Evolutionary conservation across 2,329 filamentous ascomycete species (phyloP).

Genomic region (Aspergillus melleus): DNA sequence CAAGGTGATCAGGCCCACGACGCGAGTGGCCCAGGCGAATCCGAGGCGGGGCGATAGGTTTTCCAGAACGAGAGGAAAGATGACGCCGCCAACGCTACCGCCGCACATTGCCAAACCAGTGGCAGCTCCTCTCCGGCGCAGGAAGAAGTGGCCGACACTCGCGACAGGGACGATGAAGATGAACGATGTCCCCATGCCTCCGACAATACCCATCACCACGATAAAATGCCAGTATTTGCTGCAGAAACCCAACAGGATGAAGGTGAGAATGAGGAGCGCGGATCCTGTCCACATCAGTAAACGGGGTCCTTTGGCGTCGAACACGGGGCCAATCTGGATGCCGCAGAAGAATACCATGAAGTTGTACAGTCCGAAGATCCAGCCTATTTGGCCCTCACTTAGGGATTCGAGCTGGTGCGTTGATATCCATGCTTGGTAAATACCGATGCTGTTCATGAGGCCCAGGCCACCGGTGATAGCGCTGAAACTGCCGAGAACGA

Average conservation of each 20-base stretch:
- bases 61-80: slow-evolving; percentile 34
- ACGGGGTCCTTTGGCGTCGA: slow-evolving; percentile 30
- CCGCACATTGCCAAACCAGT: slow-evolving; percentile 36
- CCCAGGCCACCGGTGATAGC: slow-evolving; percentile 36
- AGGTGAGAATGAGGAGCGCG: slow-evolving; percentile 14
- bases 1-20: slow-evolving; percentile 37
- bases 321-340: slow-evolving; percentile 31
- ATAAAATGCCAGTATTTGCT: slow-evolving; percentile 46
- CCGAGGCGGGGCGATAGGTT: slow-evolving; percentile 28
- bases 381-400: slow-evolving; percentile 20
- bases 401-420: slow-evolving; percentile 15
- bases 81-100: slow-evolving; percentile 32
- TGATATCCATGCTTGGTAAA: slow-evolving; percentile 22
- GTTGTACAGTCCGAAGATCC: slow-evolving; percentile 31
- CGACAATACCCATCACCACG: slow-evolving; percentile 40
- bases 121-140: slow-evolving; percentile 30
- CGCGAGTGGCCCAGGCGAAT: slow-evolving; percentile 37
- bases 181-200: slow-evolving; percentile 40
- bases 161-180: slow-evolving; percentile 35
- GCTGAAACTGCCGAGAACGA: slow-evolving; percentile 39
- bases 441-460: slow-evolving; percentile 38
- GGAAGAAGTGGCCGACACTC: slow-evolving; percentile 33
- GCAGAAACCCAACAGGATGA: slow-evolving; percentile 12
- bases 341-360: slow-evolving; percentile 31
- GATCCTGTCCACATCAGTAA: slow-evolving; percentile 22